phyloP scores from a whole-genome alignment of 1,284 basidiomycete genomes.

The Stygiomarasmius scandens region DNA sequence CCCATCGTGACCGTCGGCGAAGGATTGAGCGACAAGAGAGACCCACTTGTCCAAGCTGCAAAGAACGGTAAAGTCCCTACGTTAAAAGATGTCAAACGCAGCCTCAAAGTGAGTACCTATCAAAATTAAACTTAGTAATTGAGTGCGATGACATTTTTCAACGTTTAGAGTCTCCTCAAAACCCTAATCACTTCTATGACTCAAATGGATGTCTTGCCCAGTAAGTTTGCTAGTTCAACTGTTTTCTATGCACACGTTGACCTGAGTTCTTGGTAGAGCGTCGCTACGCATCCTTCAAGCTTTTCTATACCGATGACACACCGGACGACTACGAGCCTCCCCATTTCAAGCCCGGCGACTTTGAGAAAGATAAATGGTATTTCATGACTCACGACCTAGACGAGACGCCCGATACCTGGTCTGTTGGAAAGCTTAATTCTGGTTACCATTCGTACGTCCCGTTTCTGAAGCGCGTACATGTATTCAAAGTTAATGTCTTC shows the following conservation, averaged over 20 bases:
- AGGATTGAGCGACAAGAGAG: conserved; percentile 39
- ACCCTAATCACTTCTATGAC: conserved; percentile 74
- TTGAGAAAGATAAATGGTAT: conserved; percentile 70
- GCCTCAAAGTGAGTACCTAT: conserved; percentile 55
- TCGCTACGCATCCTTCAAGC: conserved; percentile 81
- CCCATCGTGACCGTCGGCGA: conserved; percentile 73
- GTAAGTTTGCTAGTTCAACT: conserved; percentile 39
- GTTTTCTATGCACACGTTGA: conserved; percentile 2
- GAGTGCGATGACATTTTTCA: not conserved
- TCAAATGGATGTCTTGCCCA: conserved; percentile 76
- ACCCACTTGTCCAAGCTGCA: conserved; percentile 55
- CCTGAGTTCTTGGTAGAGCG: conserved; percentile 50
- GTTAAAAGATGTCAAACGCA: conserved; percentile 71
- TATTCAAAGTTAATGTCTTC: not conserved
- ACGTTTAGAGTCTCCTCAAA: conserved; percentile 63
- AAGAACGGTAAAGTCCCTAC: conserved; percentile 64
- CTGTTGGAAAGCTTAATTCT: conserved; percentile 65
- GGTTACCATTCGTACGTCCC: conserved; percentile 67
- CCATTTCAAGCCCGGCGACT: conserved; percentile 69
- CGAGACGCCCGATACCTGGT: conserved; percentile 73
- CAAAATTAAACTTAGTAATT: not conserved
- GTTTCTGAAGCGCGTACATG: not conserved
- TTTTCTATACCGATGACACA: conserved; percentile 76
- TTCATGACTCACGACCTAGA: conserved; percentile 72
- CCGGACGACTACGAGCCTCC: conserved; percentile 80